These are phyloP conservation scores for Echeveria elegans DNA, from an alignment of 164 flowering plant genomes.

Conservation along the genomic window DNA sequence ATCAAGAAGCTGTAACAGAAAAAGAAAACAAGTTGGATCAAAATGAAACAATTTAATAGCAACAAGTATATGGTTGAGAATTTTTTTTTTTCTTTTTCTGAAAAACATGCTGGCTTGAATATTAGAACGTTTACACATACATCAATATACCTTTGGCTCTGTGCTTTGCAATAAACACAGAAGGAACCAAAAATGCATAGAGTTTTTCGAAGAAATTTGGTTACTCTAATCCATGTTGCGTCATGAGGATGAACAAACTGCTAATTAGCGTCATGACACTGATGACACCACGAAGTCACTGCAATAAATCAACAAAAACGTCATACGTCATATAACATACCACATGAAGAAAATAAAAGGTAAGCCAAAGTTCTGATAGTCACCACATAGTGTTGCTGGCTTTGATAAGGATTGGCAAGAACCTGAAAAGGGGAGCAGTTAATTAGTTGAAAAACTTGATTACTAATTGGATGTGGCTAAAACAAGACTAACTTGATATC, in stretches of 20 bases:
- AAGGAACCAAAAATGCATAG: conserved; percentile 66
- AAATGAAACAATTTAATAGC: neutral
- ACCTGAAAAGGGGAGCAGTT: conserved; percentile 47
- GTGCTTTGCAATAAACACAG: conserved; percentile 83
- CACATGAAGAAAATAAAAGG: neutral
- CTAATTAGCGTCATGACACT: conserved; percentile 98
- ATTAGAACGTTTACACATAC: neutral
- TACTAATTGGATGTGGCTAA: no score
- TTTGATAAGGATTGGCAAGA: conserved; percentile 72
- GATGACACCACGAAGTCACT: conserved; percentile 94
- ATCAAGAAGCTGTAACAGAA: conserved; percentile 77
- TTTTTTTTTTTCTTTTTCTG: no score
- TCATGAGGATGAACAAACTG: conserved; percentile 84
- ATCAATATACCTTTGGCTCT: conserved; percentile 70
- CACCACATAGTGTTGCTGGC: conserved; percentile 81
- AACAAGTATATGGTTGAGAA: neutral
- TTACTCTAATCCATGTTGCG: conserved; percentile 84
- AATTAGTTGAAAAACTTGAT: no score
- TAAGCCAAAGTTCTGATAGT: neutral
- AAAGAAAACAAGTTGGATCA: neutral
- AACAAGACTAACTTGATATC: no score
- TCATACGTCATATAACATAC: neutral
- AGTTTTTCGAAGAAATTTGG: no score
- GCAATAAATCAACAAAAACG: conserved; percentile 19
- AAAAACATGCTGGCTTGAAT: neutral